Percentiles rank a stretch among this genome's conserved stretches.
Conservation (phyloP, 306 rosid genomes). For the Abrus pulchellus region DNA sequence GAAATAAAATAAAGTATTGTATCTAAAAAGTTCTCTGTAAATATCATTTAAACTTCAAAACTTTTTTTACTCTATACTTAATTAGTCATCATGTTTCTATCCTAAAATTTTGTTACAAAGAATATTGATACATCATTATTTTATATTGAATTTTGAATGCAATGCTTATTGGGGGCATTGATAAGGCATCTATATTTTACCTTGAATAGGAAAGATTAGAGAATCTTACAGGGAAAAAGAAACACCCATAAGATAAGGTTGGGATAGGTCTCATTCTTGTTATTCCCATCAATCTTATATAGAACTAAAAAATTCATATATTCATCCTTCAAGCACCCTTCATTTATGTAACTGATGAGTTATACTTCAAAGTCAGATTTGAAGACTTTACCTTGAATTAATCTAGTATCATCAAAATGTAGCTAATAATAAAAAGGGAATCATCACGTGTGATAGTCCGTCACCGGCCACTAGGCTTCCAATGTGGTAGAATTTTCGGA, state of each 20-base stretch:
- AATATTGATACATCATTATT: neutral
- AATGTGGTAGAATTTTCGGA: constrained; percentile 11
- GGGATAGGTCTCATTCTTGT: constrained; percentile 9
- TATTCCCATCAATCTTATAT: constrained; percentile 4
- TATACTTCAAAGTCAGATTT: too few relatives aligned
- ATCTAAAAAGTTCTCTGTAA: too few relatives aligned
- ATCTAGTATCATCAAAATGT: neutral
- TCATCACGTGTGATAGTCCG: neutral
- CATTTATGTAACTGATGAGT: neutral
- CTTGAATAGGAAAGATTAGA: neutral
- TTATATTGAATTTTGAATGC: neutral
- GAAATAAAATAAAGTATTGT: too few relatives aligned
- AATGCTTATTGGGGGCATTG: neutral
- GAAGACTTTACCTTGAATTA: neutral
- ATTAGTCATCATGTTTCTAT: too few relatives aligned
- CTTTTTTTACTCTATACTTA: too few relatives aligned
- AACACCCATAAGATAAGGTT: neutral
- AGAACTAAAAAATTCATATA: neutral
- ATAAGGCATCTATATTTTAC: neutral
- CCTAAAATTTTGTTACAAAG: too few relatives aligned
- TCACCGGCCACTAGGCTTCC: neutral
- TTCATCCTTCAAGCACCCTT: neutral
- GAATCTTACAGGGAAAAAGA: neutral
- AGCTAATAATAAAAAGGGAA: neutral
- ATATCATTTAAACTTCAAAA: too few relatives aligned